These are phyloP conservation scores for Paecilomyces variotii DNA, from an alignment of 2,329 filamentous ascomycete genomes.

Conservation along the genomic window DNA sequence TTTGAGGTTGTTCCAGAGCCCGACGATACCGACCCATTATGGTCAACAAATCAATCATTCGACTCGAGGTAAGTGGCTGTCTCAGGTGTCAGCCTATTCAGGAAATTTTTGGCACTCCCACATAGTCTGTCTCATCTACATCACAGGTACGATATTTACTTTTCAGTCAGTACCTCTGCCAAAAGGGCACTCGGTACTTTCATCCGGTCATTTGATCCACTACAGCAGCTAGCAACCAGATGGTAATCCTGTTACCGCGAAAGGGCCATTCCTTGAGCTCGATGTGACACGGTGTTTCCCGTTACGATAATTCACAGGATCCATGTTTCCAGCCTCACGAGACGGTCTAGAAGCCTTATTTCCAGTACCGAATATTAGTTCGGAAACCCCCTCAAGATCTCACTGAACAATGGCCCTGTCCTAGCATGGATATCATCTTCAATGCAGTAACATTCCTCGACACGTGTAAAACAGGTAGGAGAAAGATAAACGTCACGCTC, in stretches of 20 bases:
- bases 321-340: not conserved
- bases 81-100: not conserved
- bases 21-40: conserved; percentile 1
- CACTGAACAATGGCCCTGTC: not conserved
- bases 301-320: not conserved
- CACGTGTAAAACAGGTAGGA: not conserved
- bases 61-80: not conserved
- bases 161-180: not conserved
- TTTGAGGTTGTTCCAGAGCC: conserved; percentile 3
- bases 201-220: not conserved
- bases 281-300: not conserved
- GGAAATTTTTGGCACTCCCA: not conserved
- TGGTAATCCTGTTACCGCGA: not conserved
- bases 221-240: not conserved
- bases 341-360: not conserved
- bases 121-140: not conserved
- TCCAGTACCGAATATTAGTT: not conserved
- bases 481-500: not conserved
- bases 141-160: not conserved
- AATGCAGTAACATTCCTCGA: not conserved
- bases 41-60: not conserved
- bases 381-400: not conserved
- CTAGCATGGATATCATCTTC: not conserved
- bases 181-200: too few species aligned
- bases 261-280: not conserved